phyloP scores from a whole-genome alignment of 2,329 filamentous ascomycete species.

The Ceratocystis ficicola region DNA sequence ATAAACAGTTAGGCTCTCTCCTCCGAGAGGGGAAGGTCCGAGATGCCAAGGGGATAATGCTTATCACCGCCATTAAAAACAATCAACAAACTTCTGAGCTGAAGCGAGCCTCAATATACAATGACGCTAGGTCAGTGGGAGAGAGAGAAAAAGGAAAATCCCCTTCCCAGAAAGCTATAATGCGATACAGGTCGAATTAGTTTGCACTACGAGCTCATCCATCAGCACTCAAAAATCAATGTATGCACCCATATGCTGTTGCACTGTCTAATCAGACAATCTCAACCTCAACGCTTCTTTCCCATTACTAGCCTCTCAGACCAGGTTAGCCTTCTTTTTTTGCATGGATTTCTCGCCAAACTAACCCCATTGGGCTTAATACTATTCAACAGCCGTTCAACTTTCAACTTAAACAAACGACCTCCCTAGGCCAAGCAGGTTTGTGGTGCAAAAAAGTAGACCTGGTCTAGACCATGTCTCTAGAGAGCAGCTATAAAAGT shows the following conservation, averaged over 20 bases:
- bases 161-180: background rate
- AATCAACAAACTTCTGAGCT: background rate
- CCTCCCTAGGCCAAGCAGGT: background rate
- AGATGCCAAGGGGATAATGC: background rate
- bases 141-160: too few species aligned
- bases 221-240: background rate
- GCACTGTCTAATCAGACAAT: background rate
- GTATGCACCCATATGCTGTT: background rate
- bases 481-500: constrained; percentile 11
- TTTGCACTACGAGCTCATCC: background rate
- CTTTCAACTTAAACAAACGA: background rate
- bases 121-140: background rate
- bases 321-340: background rate
- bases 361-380: constrained; percentile 10
- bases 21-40: background rate
- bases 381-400: constrained; percentile 16
- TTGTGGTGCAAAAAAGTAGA: background rate
- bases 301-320: constrained; percentile 12
- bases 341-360: constrained; percentile 6
- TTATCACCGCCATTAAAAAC: background rate
- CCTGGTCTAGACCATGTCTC: constrained; percentile 16
- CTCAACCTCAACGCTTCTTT: constrained; percentile 23
- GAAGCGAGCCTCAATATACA: constrained; percentile 1
- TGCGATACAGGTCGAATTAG: background rate
- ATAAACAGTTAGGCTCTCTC: background rate